Base-by-base conservation (phyloP, 306 rosid genomes). In the Crotalaria pallida region DNA sequence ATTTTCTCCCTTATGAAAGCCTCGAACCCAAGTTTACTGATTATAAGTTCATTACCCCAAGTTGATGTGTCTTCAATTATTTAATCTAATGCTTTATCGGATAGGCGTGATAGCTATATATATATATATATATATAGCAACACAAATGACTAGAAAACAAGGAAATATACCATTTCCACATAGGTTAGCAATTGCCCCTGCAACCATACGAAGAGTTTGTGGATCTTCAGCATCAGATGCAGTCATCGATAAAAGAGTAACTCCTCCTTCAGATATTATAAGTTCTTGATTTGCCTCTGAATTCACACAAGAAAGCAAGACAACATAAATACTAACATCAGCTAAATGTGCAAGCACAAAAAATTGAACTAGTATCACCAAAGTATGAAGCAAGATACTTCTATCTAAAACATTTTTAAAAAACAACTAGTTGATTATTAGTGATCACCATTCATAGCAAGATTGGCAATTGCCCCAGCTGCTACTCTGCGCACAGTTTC, bases 161-260 rank as follows among this genome's bases (percentile, higher is more conserved):
- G n/a, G 38, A 58, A 62, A 52, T 63, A 49, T 91, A 94, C 99
- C 99, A 71, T 94, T 91, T 72, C 99, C 97, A 66, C 99, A 95
- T 58, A 95, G 73, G 80, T 95, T 95, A 67, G 97, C 97, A 77
- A 95, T 87, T 74, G 96, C 99, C 60, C 99, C 96, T 11, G 97
- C 97, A 62, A 95, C 96, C 97, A 91, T 91, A 81, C 99, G 96
- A 15, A 95, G 95, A 53, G 99, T 95, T 80, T 95, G 97, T 44
- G 99, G 88, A 80, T 95, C 99, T 80, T 95, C 97, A 18, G 99
- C 97, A 80, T 92, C 96, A 65, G 93, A 87, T 57, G 99, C 97
- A 66, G 99, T 88, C 71, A 84, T 73, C 60, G 99, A 89, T 65
- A 95, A 79, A 41, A 95, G 88, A 75, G 96, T 89, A 48, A 95